Evolutionary conservation across 768 basidiomycete species (phyloP), one percentile per base, ranked within the genome.

Genomic region (Coprinopsis sp.): DNA sequence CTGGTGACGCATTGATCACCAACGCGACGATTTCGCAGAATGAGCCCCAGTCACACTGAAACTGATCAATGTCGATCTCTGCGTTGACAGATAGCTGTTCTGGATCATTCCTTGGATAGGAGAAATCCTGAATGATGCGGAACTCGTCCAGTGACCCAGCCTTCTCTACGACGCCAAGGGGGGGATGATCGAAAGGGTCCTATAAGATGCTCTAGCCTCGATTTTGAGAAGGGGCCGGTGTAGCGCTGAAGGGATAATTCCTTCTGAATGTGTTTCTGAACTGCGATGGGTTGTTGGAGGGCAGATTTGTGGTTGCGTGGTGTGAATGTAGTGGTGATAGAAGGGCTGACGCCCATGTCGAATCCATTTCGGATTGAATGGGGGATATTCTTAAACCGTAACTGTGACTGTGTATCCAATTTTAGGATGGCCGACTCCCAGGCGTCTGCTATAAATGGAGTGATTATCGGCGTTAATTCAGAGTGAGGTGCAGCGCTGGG

Each of bases 111-210:
- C 51, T 11, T 1, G 64, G 64, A 39, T 46, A 66, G 1, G 66
- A 69, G 12, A 66, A 47, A 25, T 64, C 58, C 31, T 74, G 70
- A 0, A 74, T 54, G 0, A 73, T 28, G 0, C 59, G 53, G 7
- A 64, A 63, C 14, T 59, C 57, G 5, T 58, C 39, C 10, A 33
- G 21, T 1, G 27, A 31, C n/a, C 48, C 45, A 0, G 54, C 56
- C 42, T 74, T 76, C 0, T 65, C 66, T 0, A 74, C 63, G 0
- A 71, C 52, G 0, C 65, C 66, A 0, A 77, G 54, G 0, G 74
- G 76, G 0, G 69, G n/a, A 68, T 0, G 72, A 62, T 0, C 49
- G 50, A 31, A 76, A 76, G 0, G 63, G 65, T 0, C 74, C 71
- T 24, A 76, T 73, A 7, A 67, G 5, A 2, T 44, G 8, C 37